Evolutionary conservation across 768 basidiomycete species (phyloP).

Genomic region (Boletus reticuloceps): DNA sequence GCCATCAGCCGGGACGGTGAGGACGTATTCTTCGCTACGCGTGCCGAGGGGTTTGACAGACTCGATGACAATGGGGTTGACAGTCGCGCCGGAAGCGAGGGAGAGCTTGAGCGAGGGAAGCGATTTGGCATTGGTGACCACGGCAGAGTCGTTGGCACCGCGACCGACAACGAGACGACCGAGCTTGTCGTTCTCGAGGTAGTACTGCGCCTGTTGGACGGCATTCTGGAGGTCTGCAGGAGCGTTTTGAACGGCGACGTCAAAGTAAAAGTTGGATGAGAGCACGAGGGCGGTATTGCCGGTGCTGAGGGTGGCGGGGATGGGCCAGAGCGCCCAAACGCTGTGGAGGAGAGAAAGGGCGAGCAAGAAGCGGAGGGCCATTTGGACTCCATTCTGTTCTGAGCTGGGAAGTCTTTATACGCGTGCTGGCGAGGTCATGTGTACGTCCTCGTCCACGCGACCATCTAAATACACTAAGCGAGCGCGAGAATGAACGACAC

Average conservation of each 20-base stretch:
- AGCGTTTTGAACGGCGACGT: conserved; percentile 20
- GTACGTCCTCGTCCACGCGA: too few relatives aligned
- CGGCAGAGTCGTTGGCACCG: conserved; percentile 29
- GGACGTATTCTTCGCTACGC: conserved; percentile 44
- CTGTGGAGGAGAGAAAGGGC: conserved; percentile 9
- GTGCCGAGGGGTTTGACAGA: conserved; percentile 32
- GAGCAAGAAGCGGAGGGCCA: conserved; percentile 8
- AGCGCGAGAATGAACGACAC: too few relatives aligned
- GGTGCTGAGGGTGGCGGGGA: conserved; percentile 24
- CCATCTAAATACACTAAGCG: too few relatives aligned
- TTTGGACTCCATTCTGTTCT: neutral
- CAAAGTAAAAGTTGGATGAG: conserved; percentile 26
- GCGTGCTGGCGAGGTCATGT: too few relatives aligned
- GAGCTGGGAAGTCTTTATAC: too few relatives aligned
- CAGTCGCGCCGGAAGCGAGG: conserved; percentile 16
- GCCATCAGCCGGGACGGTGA: conserved; percentile 39
- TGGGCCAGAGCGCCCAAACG: conserved; percentile 32
- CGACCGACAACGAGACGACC: conserved; percentile 42
- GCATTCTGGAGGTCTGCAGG: conserved; percentile 37
- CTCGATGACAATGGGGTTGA: conserved; percentile 34
- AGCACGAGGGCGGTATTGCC: conserved; percentile 26
- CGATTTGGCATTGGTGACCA: conserved; percentile 23
- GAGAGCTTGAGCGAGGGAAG: conserved; percentile 29
- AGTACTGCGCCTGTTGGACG: conserved; percentile 26
- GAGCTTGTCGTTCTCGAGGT: conserved; percentile 37